A percentile compares a stretch with the other conserved stretches of the same genome.
Conservation (phyloP, 169 alveolate species). For the Cryptosporidium sp. region DNA sequence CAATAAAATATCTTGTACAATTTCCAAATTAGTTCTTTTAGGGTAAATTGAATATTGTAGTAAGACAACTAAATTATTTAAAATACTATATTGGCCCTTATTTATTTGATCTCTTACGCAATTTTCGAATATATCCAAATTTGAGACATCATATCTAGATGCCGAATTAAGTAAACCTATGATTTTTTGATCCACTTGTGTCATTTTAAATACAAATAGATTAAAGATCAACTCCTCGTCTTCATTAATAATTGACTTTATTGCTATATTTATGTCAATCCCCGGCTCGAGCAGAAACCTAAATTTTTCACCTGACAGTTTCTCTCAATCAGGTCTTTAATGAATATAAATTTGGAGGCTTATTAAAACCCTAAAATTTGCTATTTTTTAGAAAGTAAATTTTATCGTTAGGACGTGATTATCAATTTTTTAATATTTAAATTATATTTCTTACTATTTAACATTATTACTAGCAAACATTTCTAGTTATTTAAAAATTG, state of each 20-base stretch:
- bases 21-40: slow-evolving; percentile 29
- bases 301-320: neutral
- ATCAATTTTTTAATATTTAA: neutral
- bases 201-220: slow-evolving; percentile 11
- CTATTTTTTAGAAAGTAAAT: neutral
- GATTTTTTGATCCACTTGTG: slow-evolving; percentile 34
- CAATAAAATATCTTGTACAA: slow-evolving; percentile 59
- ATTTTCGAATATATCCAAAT: slow-evolving; percentile 32
- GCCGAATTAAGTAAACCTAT: slow-evolving; percentile 22
- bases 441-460: neutral
- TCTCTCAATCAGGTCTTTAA: neutral
- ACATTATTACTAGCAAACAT: neutral
- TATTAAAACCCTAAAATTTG: neutral
- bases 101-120: slow-evolving; percentile 57
- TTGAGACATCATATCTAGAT: slow-evolving; percentile 53
- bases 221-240: neutral
- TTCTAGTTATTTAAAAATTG: neutral
- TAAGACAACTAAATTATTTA: slow-evolving; percentile 47
- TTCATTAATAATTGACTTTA: neutral
- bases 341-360: neutral
- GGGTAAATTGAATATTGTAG: slow-evolving; percentile 43
- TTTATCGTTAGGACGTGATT: neutral
- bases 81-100: slow-evolving; percentile 49
- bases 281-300: neutral
- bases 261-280: neutral